These are phyloP conservation scores for Rhodosporidiobolus odoratus DNA, from an alignment of 768 basidiomycete genomes.

Conservation along the genomic window DNA sequence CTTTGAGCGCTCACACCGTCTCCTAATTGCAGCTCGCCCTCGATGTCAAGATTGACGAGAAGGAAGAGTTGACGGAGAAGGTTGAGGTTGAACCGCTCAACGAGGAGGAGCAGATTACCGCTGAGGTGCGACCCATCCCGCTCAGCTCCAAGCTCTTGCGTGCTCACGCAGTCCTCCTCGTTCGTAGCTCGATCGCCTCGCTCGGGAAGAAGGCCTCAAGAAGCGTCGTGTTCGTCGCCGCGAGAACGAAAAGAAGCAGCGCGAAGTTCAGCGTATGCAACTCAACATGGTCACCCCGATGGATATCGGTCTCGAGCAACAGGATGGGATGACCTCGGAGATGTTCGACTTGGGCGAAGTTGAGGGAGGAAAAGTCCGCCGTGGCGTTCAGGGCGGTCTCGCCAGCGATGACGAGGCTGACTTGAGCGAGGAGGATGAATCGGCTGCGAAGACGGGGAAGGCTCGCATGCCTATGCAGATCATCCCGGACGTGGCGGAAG, in stretches of 20 bases:
- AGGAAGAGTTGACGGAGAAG: conserved; percentile 68
- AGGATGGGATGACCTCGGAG: conserved; percentile 71
- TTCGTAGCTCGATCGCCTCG: conserved; percentile 71
- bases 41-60: conserved; percentile 68
- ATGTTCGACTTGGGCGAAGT: conserved; percentile 75
- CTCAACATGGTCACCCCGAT: conserved; percentile 96
- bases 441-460: conserved; percentile 5
- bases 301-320: conserved; percentile 84
- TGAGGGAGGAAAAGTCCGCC: conserved; percentile 50
- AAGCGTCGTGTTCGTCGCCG: conserved; percentile 73
- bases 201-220: conserved; percentile 66
- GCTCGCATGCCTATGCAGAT: conserved; percentile 44
- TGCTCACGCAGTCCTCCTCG: conserved; percentile 13
- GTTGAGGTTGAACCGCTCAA: conserved; percentile 53
- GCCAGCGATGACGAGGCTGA: conserved; percentile 51
- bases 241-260: conserved; percentile 78
- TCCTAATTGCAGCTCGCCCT: conserved; percentile 79
- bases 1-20: no score
- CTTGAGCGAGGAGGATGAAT: conserved; percentile 46
- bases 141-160: not conserved
- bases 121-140: conserved; percentile 63
- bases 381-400: conserved; percentile 48
- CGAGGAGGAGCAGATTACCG: conserved; percentile 81
- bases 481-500: conserved; percentile 49
- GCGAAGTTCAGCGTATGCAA: conserved; percentile 89